Evolutionary conservation across 805 yeast genomes (phyloP), one percentile per base, ranked within the genome.

Genomic region (Debaryomyces tyrocola): DNA sequence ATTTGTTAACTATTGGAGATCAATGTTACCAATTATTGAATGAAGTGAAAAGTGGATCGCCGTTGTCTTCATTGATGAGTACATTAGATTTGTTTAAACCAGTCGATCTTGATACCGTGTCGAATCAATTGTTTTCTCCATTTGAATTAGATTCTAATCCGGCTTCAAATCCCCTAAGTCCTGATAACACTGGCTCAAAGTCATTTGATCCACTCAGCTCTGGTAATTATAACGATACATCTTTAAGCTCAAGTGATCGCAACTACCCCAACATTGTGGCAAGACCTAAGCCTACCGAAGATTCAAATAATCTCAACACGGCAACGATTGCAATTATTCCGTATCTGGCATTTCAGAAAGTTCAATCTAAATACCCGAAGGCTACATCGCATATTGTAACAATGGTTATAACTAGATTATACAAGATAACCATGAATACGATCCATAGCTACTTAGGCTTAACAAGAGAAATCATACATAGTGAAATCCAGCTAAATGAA

Each of bases 321-420:
- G 87, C 95, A 29, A 91, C 98, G 0, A 86, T 92, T 44, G 96
- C 98, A 0, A 86, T 92, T 33, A 91, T 92, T 12, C 99, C 99
- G 0, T 82, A 84, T 1, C 84, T 82, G 43, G 87, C 97, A 0
- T 94, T 92, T 55, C 76, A 80, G 45, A 73, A 86, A 44, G 77
- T 92, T 34, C 84, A 87, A 6, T 61, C 71, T 27, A 87, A 83
- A 55, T 89, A 84, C 59, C 98, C 98, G 5, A 81, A 87, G 51
- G 88, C 96, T 0, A 85, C 97, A 0, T 88, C 97, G 0, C 97
- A 91, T 63, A 91, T 94, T 27, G 92, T 92, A 11, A 96, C 95
- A 56, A 90, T 92, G 81, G 89, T 92, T 20, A 69, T 92, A 46
- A 85, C 96, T 1, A 78, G 96, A 51, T 74, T 94, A 44, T 89